Base-by-base conservation (phyloP, 2,329 filamentous ascomycete genomes). In the Microcyclospora tardicrescens region DNA sequence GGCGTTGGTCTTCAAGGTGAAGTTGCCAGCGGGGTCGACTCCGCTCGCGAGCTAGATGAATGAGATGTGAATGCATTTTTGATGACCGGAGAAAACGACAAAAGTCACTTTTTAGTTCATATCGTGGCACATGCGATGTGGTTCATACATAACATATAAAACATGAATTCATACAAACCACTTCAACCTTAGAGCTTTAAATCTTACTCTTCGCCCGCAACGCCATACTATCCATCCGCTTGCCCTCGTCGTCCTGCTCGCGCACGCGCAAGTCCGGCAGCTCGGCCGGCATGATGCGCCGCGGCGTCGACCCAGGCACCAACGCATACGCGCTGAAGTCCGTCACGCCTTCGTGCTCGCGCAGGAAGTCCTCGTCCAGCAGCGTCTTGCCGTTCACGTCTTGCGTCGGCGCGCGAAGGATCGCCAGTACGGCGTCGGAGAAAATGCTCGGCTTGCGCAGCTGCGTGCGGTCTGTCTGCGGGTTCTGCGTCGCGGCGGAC, bases 221-320 rank as follows among this genome's bases (percentile, higher is more conserved):
- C n/a, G 41, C 32, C 13, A 66, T 66, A 58, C 82, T 91, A 56
- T 89, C 78, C 52, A 79, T 68, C 40, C 78, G 69, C 51, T 66
- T 71, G 0, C 84, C 84, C 58, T 93, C 83, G 52, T 93, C 84
- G 43, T 79, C 75, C 60, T 93, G 82, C 62, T 91, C 84, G 6
- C 66, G 71, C 4, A 93, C 84, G 2, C 67, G 73, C 49, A 93
- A 53, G 45, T 79, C 72, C 0, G 84, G 84, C 43, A 91, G 66
- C 41, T 66, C 57, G 0, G 57, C 63, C 0, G 85, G 85, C 82
- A 93, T 87, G 46, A 93, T 93, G 14, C 84, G 66, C 40, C 84
- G 64, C 0, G 84, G 84, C 1, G 41, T 61, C 0, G 71, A 51
- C 1, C 80, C 81, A 0, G 71, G 63, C 1, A 87, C 67, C n/a